A percentile compares a stretch with the other conserved stretches of the same genome.
Conservation (phyloP, 768 basidiomycete species). For the Suillus alpinus region DNA sequence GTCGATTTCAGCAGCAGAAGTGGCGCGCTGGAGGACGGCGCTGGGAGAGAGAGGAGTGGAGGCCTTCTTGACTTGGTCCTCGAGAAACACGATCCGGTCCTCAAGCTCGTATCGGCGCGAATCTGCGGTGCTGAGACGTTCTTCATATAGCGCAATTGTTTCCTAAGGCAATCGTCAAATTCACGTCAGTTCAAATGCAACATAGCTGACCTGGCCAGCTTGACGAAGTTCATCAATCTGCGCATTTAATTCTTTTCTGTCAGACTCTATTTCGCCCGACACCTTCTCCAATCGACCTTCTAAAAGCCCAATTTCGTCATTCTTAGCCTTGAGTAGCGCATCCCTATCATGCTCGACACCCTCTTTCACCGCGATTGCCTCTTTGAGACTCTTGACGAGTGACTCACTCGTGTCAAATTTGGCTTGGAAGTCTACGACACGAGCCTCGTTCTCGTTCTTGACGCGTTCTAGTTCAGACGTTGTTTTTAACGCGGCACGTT, state of each 20-base stretch:
- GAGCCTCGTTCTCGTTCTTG: conserved; percentile 43
- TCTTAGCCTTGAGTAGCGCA: conserved; percentile 51
- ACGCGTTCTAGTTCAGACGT: conserved; percentile 43
- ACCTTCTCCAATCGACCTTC: conserved; percentile 45
- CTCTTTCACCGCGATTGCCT: conserved; percentile 51
- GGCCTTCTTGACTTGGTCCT: conserved; percentile 43
- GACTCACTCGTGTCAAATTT: conserved; percentile 44
- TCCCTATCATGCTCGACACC: conserved; percentile 48
- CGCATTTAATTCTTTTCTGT: conserved; percentile 61
- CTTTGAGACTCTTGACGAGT: conserved; percentile 48
- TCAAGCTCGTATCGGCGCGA: conserved; percentile 77
- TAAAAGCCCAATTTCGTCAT: conserved; percentile 57
- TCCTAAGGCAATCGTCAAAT: conserved; percentile 47
- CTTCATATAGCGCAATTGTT: conserved; percentile 94
- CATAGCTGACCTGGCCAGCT: conserved; percentile 74
- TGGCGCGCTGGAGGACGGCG: conserved; percentile 37
- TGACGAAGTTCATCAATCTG: conserved; percentile 83
- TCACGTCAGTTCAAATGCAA: conserved; percentile 2
- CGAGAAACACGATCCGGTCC: conserved; percentile 54
- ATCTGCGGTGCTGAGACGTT: conserved; percentile 71
- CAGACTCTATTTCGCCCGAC: conserved; percentile 48
- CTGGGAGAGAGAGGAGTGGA: conserved; percentile 32
- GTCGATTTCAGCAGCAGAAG: conserved; percentile 87
- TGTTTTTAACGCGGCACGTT: conserved; percentile 38
- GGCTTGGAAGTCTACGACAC: conserved; percentile 40